Evolutionary conservation across 345 rosid species (phyloP), one percentile per base, ranked within the genome.

Genomic region (Cochlearia excelsa): DNA sequence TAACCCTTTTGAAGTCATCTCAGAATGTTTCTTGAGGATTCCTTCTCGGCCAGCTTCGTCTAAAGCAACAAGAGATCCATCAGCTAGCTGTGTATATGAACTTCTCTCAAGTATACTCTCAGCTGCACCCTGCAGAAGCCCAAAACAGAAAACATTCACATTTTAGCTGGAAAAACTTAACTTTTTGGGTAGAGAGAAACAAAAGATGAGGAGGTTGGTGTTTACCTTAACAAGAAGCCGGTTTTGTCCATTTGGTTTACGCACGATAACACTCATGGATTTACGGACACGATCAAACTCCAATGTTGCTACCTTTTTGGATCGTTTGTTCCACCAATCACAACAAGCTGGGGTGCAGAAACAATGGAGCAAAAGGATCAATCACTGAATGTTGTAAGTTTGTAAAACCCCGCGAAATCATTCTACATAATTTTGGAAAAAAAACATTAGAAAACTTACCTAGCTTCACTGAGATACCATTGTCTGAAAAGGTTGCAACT

Each of bases 201-300:
- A 55, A 44, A 29, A 31, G 4, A 48, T 33, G 45, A 58, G 23
- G 33, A 23, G 45, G 64, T 38, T 33, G 38, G 7, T 6, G 8
- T 63, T 50, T 78, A 91, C 98, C 89, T 91, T 88, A 26, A 86
- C 88, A 37, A 91, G 96, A 54, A 91, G 91, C 49, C 83, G 78
- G 68, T 80, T 91, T 27, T 68, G 59, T 60, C 90, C 92, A 37
- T 78, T 68, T n/a, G 87, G 80, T 69, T 82, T 84, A 29, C 79
- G 57, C 34, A 83, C 90, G 59, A 88, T 84, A 68, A 86, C 84
- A 68, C 98, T 81, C 92, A 86, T 91, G 8, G 98, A 84, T 75
- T 88, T 88, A 7, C 96, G 82, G 46, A 81, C 59, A 26, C 93
- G 92, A 75, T 88, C 98, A 76, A 91, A 87, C 77, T 88, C 98